Conservation (phyloP, 1,284 basidiomycete genomes). For the Peniophora sp. region DNA sequence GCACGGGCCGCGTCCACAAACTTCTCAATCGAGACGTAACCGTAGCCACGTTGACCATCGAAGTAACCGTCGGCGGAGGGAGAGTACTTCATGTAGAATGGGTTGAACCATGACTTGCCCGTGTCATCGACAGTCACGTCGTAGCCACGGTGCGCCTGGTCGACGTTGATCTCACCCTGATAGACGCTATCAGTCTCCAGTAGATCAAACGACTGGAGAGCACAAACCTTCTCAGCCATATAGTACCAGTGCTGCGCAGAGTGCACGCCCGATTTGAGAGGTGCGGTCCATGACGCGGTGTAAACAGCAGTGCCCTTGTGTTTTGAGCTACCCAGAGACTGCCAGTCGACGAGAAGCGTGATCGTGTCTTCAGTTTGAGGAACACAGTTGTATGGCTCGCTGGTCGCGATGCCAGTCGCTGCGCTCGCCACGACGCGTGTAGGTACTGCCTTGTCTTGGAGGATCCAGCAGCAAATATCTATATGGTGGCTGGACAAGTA, state of each 20-base stretch:
- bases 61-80: slow-evolving; percentile 88
- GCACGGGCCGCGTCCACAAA: slow-evolving; percentile 76
- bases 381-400: slow-evolving; percentile 79
- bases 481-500: slow-evolving; percentile 94
- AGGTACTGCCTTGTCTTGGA: slow-evolving; percentile 73
- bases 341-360: slow-evolving; percentile 90
- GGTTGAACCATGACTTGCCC: slow-evolving; percentile 80
- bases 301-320: slow-evolving; percentile 81
- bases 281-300: slow-evolving; percentile 86
- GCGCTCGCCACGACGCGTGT: slow-evolving; percentile 84
- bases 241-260: slow-evolving; percentile 92
- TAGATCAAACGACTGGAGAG: background rate
- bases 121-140: slow-evolving; percentile 78
- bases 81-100: slow-evolving; percentile 95
- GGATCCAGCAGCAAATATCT: slow-evolving; percentile 87
- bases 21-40: slow-evolving; percentile 86
- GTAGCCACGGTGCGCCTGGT: slow-evolving; percentile 92
- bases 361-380: slow-evolving; percentile 89
- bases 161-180: slow-evolving; percentile 83
- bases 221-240: slow-evolving; percentile 72
- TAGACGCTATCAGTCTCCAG: slow-evolving; percentile 4
- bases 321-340: slow-evolving; percentile 60
- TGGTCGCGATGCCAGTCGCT: slow-evolving; percentile 82
- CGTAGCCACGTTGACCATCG: slow-evolving; percentile 89
- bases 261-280: slow-evolving; percentile 72